A percentile compares a stretch with the other conserved stretches of the same genome.
Evolutionary conservation across 2,329 filamentous ascomycete genomes (phyloP).

Genomic region (Chaetothyriales sp.): DNA sequence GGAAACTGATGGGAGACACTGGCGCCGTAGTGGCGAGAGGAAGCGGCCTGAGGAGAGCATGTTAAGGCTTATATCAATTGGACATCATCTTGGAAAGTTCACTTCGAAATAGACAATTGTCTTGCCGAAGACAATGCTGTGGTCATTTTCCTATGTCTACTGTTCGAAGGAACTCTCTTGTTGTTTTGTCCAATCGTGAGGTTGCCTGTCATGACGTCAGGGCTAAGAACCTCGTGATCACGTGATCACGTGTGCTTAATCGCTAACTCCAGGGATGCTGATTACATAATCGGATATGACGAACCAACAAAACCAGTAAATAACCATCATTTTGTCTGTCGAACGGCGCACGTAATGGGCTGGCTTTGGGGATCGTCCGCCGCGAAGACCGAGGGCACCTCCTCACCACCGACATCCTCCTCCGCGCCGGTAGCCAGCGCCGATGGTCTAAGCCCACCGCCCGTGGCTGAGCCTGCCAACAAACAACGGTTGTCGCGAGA

Average conservation of each 20-base stretch:
- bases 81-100: neutral
- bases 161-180: neutral
- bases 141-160: neutral
- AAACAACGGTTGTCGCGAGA: slow-evolving; percentile 24
- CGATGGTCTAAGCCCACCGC: neutral
- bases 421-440: neutral
- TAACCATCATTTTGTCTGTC: neutral
- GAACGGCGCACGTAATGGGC: neutral
- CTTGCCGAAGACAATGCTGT: neutral
- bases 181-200: neutral
- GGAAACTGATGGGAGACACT: neutral
- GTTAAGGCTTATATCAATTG: neutral
- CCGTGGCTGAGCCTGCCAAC: slow-evolving; percentile 14
- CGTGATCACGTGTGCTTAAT: neutral
- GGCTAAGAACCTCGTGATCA: neutral
- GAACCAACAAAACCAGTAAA: neutral
- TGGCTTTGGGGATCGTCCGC: neutral
- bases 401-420: neutral
- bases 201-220: neutral
- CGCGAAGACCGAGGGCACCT: neutral
- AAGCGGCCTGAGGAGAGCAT: neutral
- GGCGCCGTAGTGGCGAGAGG: neutral
- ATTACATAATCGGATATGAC: neutral
- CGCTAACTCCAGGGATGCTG: neutral
- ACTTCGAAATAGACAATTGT: neutral